A percentile compares a stretch with the other conserved stretches of the same genome.
Evolutionary conservation across 139 green algal genomes (phyloP).

Genomic region (Chloropicon primus): DNA sequence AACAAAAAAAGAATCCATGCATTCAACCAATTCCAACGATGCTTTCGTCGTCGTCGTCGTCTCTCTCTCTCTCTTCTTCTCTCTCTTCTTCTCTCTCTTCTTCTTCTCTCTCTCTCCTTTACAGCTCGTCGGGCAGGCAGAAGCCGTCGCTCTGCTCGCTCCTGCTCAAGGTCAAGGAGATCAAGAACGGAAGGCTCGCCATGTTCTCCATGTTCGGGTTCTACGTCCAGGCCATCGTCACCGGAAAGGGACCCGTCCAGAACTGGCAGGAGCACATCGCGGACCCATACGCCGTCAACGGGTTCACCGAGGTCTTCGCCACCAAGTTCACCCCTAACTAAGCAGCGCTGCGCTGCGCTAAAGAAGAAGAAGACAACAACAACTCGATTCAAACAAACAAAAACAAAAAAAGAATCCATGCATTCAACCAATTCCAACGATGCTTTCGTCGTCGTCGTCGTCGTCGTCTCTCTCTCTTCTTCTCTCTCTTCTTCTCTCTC

Average conservation of each 20-base stretch:
- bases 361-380: not conserved
- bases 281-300: constrained; percentile 54
- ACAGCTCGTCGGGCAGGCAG: not conserved
- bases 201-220: constrained; percentile 68
- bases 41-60: too few relatives aligned
- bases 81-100: too few relatives aligned
- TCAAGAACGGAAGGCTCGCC: constrained; percentile 80
- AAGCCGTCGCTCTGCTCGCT: not conserved
- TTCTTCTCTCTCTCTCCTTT: too few relatives aligned
- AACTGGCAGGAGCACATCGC: constrained; percentile 64
- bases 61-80: too few relatives aligned
- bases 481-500: too few relatives aligned
- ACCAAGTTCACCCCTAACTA: not conserved
- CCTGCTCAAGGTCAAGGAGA: constrained; percentile 76
- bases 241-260: constrained; percentile 53
- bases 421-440: too few relatives aligned
- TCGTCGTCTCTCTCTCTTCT: too few relatives aligned
- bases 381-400: not conserved
- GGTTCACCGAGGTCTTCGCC: constrained; percentile 5
- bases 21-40: too few relatives aligned
- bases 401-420: not conserved
- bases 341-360: too few relatives aligned
- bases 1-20: not conserved
- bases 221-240: constrained; percentile 69
- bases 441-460: too few relatives aligned